Percentiles rank a stretch among this genome's conserved stretches.
Evolutionary conservation across 1,284 basidiomycete genomes (phyloP).

Genomic region (Entoloma clypeatum): DNA sequence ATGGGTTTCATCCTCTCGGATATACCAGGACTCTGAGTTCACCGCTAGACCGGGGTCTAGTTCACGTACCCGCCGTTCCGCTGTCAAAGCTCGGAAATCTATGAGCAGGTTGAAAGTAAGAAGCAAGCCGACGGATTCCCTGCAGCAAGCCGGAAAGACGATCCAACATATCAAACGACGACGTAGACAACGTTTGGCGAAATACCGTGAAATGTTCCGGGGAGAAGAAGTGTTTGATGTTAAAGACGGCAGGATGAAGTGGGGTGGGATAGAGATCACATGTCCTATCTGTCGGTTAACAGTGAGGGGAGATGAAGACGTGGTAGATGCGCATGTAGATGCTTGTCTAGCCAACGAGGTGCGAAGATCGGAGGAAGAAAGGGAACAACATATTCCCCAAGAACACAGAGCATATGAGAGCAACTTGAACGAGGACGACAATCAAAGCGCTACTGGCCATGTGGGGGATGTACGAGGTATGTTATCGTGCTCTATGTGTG

Average conservation of each 20-base stretch:
- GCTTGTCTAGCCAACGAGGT: conserved; percentile 62
- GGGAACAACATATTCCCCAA: conserved; percentile 29
- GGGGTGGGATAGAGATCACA: conserved; percentile 38
- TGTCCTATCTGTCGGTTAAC: conserved; percentile 65
- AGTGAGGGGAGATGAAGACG: conserved; percentile 62
- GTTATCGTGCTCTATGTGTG: conserved; percentile 9
- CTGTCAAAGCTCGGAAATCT: conserved; percentile 58
- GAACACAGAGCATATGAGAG: conserved; percentile 30
- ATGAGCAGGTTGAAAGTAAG: conserved; percentile 31
- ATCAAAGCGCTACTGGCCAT: conserved; percentile 37
- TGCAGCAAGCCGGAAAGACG: conserved; percentile 47
- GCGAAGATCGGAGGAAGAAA: conserved; percentile 41
- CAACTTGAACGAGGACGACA: conserved; percentile 32
- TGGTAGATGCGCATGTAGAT: conserved; percentile 73
- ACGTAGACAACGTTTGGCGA: conserved; percentile 58
- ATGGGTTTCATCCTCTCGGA: conserved; percentile 28
- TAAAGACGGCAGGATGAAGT: conserved; percentile 26
- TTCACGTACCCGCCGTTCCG: conserved; percentile 53
- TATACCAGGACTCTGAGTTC: conserved; percentile 5
- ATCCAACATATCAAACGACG: conserved; percentile 57
- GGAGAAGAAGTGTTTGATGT: conserved; percentile 48
- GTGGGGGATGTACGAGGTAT: conserved; percentile 42
- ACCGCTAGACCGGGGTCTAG: conserved; percentile 32
- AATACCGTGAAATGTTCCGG: conserved; percentile 59
- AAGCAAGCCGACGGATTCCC: conserved; percentile 27